phyloP scores from a whole-genome alignment of 306 rosid species.

The Inga laurina region DNA sequence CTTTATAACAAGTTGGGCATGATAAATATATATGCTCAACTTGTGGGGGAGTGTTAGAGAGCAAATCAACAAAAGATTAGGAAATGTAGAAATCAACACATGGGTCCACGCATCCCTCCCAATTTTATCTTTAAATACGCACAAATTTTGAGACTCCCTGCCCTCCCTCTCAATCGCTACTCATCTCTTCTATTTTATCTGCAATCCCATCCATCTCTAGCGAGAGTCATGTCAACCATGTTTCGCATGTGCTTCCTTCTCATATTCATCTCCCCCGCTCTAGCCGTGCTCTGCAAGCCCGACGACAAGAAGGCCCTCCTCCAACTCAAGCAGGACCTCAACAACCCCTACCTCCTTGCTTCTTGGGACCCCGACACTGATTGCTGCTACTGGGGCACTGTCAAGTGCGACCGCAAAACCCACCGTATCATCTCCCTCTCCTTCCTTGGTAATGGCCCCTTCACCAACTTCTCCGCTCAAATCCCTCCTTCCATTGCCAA shows the following conservation, averaged over 20 bases:
- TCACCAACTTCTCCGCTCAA: slow-evolving; percentile 42
- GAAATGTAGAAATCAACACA: too few relatives aligned
- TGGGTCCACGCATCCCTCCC: too few relatives aligned
- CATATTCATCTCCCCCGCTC: slow-evolving; percentile 27
- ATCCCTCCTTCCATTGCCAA: slow-evolving; percentile 72
- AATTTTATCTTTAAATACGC: too few relatives aligned
- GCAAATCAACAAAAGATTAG: too few relatives aligned
- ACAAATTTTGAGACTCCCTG: too few relatives aligned
- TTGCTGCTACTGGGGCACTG: slow-evolving; percentile 70
- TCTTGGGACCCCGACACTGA: slow-evolving; percentile 71
- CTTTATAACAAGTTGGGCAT: too few relatives aligned
- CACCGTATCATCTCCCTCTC: slow-evolving; percentile 67
- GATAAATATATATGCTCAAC: too few relatives aligned
- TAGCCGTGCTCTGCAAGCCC: slow-evolving; percentile 62
- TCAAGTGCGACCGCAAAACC: slow-evolving; percentile 52
- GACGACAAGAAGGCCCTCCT: slow-evolving; percentile 72
- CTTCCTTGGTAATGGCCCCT: slow-evolving; percentile 36
- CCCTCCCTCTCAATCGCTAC: too few relatives aligned
- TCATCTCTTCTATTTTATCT: too few relatives aligned
- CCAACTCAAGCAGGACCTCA: slow-evolving; percentile 62
- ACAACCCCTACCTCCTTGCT: slow-evolving; percentile 61
- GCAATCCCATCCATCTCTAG: background rate
- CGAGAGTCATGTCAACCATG: background rate
- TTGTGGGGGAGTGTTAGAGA: too few relatives aligned
- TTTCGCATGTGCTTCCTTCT: background rate